Percentiles rank a stretch among this genome's conserved stretches.
Evolutionary conservation across 2,329 filamentous ascomycete species (phyloP).

Genomic region (Alternaria novae-zelandiae): DNA sequence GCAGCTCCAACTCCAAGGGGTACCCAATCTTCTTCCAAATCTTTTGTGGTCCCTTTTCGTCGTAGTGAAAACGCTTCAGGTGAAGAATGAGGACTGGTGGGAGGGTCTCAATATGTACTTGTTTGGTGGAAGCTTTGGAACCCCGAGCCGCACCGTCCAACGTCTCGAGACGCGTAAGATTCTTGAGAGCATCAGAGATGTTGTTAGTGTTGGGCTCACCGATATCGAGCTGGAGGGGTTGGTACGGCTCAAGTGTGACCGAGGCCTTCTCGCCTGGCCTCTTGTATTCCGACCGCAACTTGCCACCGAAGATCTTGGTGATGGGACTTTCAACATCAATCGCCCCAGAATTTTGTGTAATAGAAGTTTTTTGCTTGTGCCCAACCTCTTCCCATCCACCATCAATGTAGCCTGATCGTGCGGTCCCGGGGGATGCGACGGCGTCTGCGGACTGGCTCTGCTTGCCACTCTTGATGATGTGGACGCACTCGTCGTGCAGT

Average conservation of each 20-base stretch:
- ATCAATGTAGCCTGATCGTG: slow-evolving; percentile 54
- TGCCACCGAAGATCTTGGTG: slow-evolving; percentile 92
- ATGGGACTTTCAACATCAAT: slow-evolving; percentile 78
- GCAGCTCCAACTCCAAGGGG: slow-evolving; percentile 91
- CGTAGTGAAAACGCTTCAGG: slow-evolving; percentile 96
- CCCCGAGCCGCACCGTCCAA: slow-evolving; percentile 82
- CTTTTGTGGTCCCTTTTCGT: slow-evolving; percentile 88
- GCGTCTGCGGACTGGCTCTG: slow-evolving; percentile 34
- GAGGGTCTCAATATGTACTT: slow-evolving; percentile 90
- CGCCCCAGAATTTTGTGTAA: slow-evolving; percentile 84
- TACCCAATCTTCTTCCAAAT: slow-evolving; percentile 99
- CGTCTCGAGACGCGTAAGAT: slow-evolving; percentile 81
- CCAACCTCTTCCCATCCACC: slow-evolving; percentile 95
- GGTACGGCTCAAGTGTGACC: slow-evolving; percentile 90
- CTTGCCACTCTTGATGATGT: slow-evolving; percentile 68
- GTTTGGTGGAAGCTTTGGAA: slow-evolving; percentile 83
- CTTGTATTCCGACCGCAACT: slow-evolving; percentile 85
- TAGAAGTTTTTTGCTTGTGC: slow-evolving; percentile 83
- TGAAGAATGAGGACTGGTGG: slow-evolving; percentile 93
- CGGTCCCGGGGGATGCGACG: slow-evolving; percentile 53
- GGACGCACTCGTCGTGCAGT: slow-evolving; percentile 88
- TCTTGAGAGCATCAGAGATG: slow-evolving; percentile 88
- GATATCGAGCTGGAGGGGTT: slow-evolving; percentile 94
- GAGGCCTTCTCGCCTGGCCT: slow-evolving; percentile 88
- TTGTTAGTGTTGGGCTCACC: slow-evolving; percentile 84